Base-by-base conservation (phyloP, 1,139 yeast species). In the Suhomyces maxii region DNA sequence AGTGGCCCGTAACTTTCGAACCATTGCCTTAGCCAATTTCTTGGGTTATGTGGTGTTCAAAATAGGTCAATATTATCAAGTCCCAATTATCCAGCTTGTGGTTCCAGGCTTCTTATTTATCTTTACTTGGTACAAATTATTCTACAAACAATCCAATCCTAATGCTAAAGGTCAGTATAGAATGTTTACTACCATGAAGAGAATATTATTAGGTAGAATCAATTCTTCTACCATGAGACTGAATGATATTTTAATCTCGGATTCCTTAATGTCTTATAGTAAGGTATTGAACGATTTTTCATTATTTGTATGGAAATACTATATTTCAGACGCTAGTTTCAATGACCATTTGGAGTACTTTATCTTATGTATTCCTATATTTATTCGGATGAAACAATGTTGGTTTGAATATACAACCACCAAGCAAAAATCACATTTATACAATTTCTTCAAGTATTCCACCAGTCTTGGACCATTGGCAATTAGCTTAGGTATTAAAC, bases 341-440 rank as follows among this genome's bases (percentile, higher is more conserved):
- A 64, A 65, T 53, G 48, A 53, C 58, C 36, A 61, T 26, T 54
- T 84, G 30, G 88, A 84, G 47, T 74, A 80, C 2, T 50, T 73
- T 10, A 70, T 76, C 35, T 75, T 79, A 55, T 77, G 75, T 26
- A 69, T 82, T 6, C 99, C 99, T 1, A 79, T 82, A 9, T 56
- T 79, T 12, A 81, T 91, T 34, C 77, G 99, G 56, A 74, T 93
- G 35, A 78, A 81, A 40, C 99, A 93, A 67, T 93, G 98, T 64
- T 65, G 84, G 61, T 69, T 69, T 46, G 99, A 93, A 58, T 89
- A 75, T 59, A 55, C 65, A 11, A 61, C 74, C 28, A 76, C 86
- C 3, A 68, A 69, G 8, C 65, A 66, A 30, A 63, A 67, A n/a
- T 73, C 81, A 34, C 95, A 89, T 59, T 58, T 90, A 32, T 71